These are phyloP conservation scores for Oropetium thomaeum DNA, from an alignment of 176 grass and related monocot species.

Conservation along the genomic window DNA sequence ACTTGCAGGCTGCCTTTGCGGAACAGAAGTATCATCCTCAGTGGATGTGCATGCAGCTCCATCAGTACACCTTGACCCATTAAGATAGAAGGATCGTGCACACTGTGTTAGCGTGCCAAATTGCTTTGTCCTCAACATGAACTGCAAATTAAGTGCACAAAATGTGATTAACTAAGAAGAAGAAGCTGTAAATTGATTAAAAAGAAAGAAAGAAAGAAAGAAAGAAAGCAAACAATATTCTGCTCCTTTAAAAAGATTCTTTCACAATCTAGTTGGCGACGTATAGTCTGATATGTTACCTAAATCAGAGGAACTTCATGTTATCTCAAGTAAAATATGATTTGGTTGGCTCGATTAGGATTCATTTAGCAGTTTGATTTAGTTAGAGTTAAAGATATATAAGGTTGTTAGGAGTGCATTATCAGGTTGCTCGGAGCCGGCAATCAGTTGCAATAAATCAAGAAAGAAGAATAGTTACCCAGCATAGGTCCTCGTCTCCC, in stretches of 20 bases:
- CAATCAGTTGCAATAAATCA: neutral
- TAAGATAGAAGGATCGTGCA: constrained; percentile 88
- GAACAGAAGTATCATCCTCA: constrained; percentile 68
- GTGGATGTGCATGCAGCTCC: constrained; percentile 71
- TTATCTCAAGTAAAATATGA: neutral
- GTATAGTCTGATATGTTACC: neutral
- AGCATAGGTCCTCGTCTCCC: neutral
- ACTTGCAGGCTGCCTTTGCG: constrained; percentile 53
- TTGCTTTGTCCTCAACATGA: constrained; percentile 97
- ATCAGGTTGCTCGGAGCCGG: neutral
- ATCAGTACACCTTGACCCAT: constrained; percentile 74
- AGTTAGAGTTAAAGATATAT: neutral
- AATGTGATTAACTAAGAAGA: constrained; percentile 18
- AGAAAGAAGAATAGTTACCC: neutral
- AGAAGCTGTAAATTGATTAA: neutral
- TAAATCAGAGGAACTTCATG: neutral
- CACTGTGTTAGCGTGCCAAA: constrained; percentile 74
- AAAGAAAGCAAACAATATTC: neutral
- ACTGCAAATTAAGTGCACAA: constrained; percentile 43
- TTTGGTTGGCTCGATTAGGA: neutral
- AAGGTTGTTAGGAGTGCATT: neutral
- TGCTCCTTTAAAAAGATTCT: neutral
- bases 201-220: neutral
- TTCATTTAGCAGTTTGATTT: neutral
- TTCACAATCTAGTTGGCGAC: neutral